phyloP scores from a whole-genome alignment of 345 rosid genomes.

The Durio zibethinus region DNA sequence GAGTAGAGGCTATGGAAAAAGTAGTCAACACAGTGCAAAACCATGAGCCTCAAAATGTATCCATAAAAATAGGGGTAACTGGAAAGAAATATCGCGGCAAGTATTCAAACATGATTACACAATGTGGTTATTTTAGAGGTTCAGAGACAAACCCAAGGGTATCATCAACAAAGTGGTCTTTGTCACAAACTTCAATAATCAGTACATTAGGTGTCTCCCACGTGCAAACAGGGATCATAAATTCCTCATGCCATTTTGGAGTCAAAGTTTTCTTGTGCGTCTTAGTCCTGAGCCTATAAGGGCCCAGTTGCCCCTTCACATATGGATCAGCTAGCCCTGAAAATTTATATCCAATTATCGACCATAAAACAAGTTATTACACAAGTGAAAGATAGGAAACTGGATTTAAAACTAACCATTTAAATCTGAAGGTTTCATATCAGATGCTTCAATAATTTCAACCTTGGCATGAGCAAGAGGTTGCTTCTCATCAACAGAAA shows the following conservation, averaged over 20 bases:
- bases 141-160: slow-evolving; percentile 66
- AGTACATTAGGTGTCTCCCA: slow-evolving; percentile 75
- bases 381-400: not conserved
- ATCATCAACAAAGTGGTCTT: slow-evolving; percentile 80
- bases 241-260: slow-evolving; percentile 94
- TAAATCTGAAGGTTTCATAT: slow-evolving; percentile 76
- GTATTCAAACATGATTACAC: not conserved
- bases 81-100: not conserved
- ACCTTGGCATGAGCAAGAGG: slow-evolving; percentile 68
- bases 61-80: not conserved
- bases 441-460: slow-evolving; percentile 82
- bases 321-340: slow-evolving; percentile 96
- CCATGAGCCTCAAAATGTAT: not conserved
- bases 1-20: not conserved
- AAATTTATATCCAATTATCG: slow-evolving; percentile 18
- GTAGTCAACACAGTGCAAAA: not conserved
- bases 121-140: not conserved
- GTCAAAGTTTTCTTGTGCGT: slow-evolving; percentile 58
- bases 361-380: not conserved
- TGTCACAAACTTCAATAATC: slow-evolving; percentile 72
- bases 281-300: slow-evolving; percentile 72
- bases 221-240: slow-evolving; percentile 64
- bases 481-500: slow-evolving; percentile 75
- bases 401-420: slow-evolving; percentile 51
- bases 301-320: slow-evolving; percentile 86